Evolutionary conservation across 1,284 basidiomycete genomes (phyloP), one percentile per base, ranked within the genome.

Genomic region (Cutaneotrichosporon cavernicola): DNA sequence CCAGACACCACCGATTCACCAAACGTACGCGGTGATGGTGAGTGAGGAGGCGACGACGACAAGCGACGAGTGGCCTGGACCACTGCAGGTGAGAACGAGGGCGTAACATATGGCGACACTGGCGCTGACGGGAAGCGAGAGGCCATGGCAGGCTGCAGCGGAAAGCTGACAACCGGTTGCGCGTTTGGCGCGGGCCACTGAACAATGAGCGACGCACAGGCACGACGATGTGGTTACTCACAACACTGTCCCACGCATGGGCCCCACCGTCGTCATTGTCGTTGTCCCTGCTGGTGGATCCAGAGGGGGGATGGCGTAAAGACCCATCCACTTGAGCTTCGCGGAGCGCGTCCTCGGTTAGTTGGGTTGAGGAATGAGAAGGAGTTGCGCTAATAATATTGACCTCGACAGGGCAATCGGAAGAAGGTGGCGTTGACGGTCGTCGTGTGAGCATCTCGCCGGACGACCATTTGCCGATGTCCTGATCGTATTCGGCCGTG

Each of bases 181-280:
- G 67, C 62, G 58, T 70, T 73, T 11, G 72, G 56, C 18, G 71
- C 70, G 1, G 75, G 75, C 77, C 77, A 79, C 77, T 78, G 65
- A 26, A 49, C 9, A 34, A 16, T 26, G 8, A 49, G 52, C 56
- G 31, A 40, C 14, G 50, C 26, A 52, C 50, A 32, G 22, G 46
- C 5, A 59, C n/a, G 31, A 26, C 26, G 36, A 60, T 57, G 38
- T n/a, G 18, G 36, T 2, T 34, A 76, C 76, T 68, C 63, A 78
- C 77, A 21, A 79, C 77, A 65, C 77, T 79, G 61, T 79, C 76
- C 76, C 76, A 79, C n/a, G 73, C 73, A 66, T 73, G 74, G 34
- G 72, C 68, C 26, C 30, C 51, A 16, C 51, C 26, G 14, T 31
- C 51, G 8, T 53, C 51, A 46, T 46, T 46, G 51, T 8, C 30